A percentile compares a stretch with the other conserved stretches of the same genome.
Conservation (phyloP, 371 early-diverging fungal genomes). For the Circinella minor region DNA sequence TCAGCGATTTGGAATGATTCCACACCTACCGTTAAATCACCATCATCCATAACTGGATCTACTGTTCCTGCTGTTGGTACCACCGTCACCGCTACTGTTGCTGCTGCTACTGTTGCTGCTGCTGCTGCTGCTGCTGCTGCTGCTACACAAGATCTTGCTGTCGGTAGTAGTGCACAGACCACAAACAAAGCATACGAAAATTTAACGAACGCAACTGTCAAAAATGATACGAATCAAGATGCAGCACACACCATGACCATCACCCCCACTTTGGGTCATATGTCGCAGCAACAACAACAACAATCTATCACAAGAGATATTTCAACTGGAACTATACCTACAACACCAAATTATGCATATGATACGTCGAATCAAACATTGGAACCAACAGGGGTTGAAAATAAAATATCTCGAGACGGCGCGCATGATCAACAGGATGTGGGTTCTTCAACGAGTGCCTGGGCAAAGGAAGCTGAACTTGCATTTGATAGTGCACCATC, state of each 20-base stretch:
- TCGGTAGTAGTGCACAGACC: background rate
- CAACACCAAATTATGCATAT: too few species aligned
- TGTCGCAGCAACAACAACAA: too few species aligned
- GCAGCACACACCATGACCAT: too few species aligned
- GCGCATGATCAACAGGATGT: background rate
- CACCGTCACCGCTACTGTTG: too few species aligned
- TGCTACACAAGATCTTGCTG: background rate
- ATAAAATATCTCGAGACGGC: background rate
- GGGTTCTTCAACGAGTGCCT: background rate
- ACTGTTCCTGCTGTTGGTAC: background rate
- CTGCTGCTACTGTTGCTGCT: too few species aligned
- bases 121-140: too few species aligned
- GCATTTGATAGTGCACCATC: background rate
- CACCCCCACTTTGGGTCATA: too few species aligned
- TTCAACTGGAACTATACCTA: too few species aligned
- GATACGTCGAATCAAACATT: too few species aligned
- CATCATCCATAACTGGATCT: background rate
- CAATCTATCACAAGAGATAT: too few species aligned
- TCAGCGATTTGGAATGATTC: background rate
- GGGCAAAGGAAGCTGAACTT: background rate
- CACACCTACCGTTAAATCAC: background rate
- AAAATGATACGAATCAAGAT: background rate
- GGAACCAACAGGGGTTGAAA: background rate
- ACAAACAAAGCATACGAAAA: background rate
- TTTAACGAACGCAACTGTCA: too few species aligned